Evolutionary conservation across 208 protist genomes (phyloP), one percentile per base, ranked within the genome.

Genomic region (Novymonas esmeraldas): DNA sequence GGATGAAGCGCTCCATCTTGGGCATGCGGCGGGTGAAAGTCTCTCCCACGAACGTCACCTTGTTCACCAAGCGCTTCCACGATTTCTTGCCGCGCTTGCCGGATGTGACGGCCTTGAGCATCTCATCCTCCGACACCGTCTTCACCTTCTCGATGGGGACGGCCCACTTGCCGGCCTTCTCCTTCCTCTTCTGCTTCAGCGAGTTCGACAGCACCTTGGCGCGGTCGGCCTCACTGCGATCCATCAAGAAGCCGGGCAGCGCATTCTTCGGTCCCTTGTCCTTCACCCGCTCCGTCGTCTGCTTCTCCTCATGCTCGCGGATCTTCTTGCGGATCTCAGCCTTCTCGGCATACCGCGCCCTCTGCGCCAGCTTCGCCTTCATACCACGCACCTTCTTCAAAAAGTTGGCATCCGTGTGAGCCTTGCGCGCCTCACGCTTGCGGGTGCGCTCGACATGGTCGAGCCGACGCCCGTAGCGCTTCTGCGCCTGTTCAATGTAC

Each of bases 1-100:
- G 82, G 67, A 99, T 99, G 73, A 99, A 99, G 64, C 99, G 94
- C 88, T 99, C 99, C 73, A 99, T 99, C 75, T 99, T 99, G 7
- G 99, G 99, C 74, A 99, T 98, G 70, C 99, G 99, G 33, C 99
- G 89, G 7, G 99, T 99, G 92, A 99, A 99, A 48, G 93, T 97
- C 56, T 99, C 98, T 31, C 98, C 98, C 1, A 99, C 98, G 82
- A 99, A 99, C 0, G 98, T 99, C 6, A 99, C 98, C 83, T 99
- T 99, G 38, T 98, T 99, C 26, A 99, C 97, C 79, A 99, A 93
- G 34, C 99, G 89, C 91, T 99, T 99, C 99, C 99, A 99, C 41
- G 89, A 85, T 80, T 99, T 99, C 79, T 98, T 96, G 20, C 87
- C 83, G 22, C 93, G 87, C 79, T 97, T 96, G 46, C 98, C 98